These are phyloP conservation scores for Candolleomyces eurysporus DNA, from an alignment of 768 basidiomycete genomes.

Conservation along the genomic window DNA sequence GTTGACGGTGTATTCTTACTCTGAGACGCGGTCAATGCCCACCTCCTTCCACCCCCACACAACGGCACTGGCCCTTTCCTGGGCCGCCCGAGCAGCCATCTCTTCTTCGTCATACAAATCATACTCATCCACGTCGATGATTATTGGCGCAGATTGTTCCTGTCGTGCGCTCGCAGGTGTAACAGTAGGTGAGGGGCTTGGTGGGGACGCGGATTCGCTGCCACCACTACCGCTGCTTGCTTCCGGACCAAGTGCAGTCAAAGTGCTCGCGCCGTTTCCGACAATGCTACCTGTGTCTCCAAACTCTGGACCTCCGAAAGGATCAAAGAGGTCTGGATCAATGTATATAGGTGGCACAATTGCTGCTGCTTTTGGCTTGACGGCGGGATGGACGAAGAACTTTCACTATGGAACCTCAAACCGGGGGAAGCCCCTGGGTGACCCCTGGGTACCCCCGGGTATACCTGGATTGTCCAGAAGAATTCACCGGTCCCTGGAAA, in stretches of 20 bases:
- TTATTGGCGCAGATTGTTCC: constrained; percentile 10
- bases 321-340: too few species aligned
- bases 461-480: too few species aligned
- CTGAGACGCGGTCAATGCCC: constrained; percentile 21
- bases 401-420: too few species aligned
- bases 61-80: constrained; percentile 16
- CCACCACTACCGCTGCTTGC: constrained; percentile 10
- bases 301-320: neutral
- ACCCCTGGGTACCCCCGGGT: too few species aligned
- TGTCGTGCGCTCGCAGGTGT: constrained; percentile 24
- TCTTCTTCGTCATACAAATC: constrained; percentile 25
- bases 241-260: neutral
- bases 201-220: constrained; percentile 26
- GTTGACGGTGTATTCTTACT: neutral
- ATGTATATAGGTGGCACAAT: neutral
- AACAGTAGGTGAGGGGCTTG: constrained; percentile 34
- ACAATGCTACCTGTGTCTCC: neutral
- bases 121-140: constrained; percentile 25
- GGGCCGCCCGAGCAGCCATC: constrained; percentile 9
- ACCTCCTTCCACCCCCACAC: constrained; percentile 30
- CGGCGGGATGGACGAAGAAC: neutral
- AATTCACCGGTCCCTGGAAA: too few species aligned
- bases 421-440: too few species aligned
- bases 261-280: neutral
- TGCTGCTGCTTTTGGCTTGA: neutral